Evolutionary conservation across 768 basidiomycete species (phyloP), one percentile per base, ranked within the genome.

Genomic region (Tylopilus plumbeoviolaceoides): DNA sequence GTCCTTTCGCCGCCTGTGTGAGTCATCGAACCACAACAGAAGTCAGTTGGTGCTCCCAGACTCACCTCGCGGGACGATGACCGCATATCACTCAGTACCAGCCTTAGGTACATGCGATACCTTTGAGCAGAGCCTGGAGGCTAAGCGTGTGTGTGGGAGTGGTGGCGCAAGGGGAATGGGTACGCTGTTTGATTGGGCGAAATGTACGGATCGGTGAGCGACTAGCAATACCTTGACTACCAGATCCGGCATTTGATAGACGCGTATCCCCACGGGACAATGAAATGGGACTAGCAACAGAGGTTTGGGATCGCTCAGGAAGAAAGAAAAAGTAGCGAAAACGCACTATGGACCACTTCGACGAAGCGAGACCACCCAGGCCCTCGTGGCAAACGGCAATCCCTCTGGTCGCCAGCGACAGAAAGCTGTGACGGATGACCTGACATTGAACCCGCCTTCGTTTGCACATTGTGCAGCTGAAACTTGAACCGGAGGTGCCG

Each of bases 211-310:
- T 48, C 12, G 31, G 39, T 30, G 52, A 23, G 21, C 21, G 12
- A 27, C 35, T 11, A 52, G 56, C 42, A 50, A 59, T 56, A 44
- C 60, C 60, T 31, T 62, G 52, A 54, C 59, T 63, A 55, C 60
- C 25, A 48, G 59, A 48, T 57, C 50, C 43, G 45, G 17, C 21
- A 38, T 48, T 35, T 35, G 15, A 36, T 27, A 7, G 14, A 28
- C 27, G n/a, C 17, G 14, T n/a, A 7, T 33, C 43, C 25, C 33
- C 41, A 15, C 12, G 5, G 30, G 23, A 42, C 15, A 20, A 44
- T 39, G n/a, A 25, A 33, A 42, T 23, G 31, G 17, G 31, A 9
- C 12, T 15, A 23, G 14, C 14, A 23, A 18, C 33, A 30, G 27
- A 35, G 35, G 23, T 38, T 28, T 23, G 7, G n/a, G 28, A 7